Evolutionary conservation across 805 yeast species (phyloP).

Genomic region (Wickerhamomyces subpelliculosus): DNA sequence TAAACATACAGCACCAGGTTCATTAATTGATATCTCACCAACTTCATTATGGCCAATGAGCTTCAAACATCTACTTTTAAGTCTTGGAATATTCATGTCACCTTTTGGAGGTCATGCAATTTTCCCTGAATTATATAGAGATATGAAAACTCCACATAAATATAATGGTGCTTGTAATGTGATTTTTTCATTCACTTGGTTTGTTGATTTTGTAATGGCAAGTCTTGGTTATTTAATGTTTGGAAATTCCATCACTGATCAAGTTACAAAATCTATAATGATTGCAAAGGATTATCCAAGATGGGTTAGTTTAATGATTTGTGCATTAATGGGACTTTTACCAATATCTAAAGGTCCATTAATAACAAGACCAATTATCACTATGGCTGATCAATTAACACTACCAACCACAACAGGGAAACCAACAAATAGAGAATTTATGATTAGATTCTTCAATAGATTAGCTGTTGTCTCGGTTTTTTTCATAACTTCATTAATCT

Average conservation of each 20-base stretch:
- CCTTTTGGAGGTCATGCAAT: slow-evolving; percentile 86
- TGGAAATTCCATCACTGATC: slow-evolving; percentile 61
- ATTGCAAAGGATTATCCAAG: slow-evolving; percentile 59
- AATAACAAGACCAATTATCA: slow-evolving; percentile 63
- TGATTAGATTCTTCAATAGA: slow-evolving; percentile 11
- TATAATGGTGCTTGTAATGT: slow-evolving; percentile 44
- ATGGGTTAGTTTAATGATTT: slow-evolving; percentile 40
- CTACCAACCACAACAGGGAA: slow-evolving; percentile 1
- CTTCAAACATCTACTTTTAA: slow-evolving; percentile 33
- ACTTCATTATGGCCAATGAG: slow-evolving; percentile 35
- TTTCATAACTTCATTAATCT: slow-evolving; percentile 44
- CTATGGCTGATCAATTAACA: slow-evolving; percentile 44
- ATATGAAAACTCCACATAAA: slow-evolving; percentile 65
- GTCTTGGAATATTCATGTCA: slow-evolving; percentile 62
- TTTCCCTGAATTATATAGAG: slow-evolving; percentile 69
- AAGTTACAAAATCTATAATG: slow-evolving; percentile 71
- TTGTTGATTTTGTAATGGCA: slow-evolving; percentile 57
- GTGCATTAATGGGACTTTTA: slow-evolving; percentile 50
- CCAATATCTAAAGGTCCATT: slow-evolving; percentile 78
- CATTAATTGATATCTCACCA: slow-evolving; percentile 40
- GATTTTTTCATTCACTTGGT: slow-evolving; percentile 51
- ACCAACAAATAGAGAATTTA: not conserved
- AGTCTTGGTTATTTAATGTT: slow-evolving; percentile 72
- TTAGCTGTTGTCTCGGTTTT: slow-evolving; percentile 25
- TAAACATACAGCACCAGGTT: slow-evolving; percentile 43